Base-by-base conservation (phyloP, 306 rosid genomes). In the Vigna nakashimae region DNA sequence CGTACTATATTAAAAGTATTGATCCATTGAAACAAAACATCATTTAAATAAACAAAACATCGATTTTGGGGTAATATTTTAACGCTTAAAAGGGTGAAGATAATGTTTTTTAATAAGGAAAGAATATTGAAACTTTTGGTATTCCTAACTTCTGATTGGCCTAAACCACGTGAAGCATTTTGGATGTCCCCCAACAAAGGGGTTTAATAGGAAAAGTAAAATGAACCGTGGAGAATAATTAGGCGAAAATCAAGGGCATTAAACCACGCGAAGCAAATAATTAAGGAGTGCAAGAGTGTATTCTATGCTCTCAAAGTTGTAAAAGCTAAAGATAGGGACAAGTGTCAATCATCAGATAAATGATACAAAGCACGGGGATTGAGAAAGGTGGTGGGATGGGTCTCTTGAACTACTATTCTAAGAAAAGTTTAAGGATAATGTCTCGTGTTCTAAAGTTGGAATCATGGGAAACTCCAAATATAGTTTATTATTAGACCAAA, bases 301-400 rank as follows among this genome's bases (percentile, higher is more conserved):
- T 57, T n/a, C 38, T 30, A 28, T 36, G 18, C 34, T 51, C 45
- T 71, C 9, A 5, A 53, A 20, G 22, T 26, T 22, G 8, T 72
- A 75, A 70, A 80, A 48, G 65, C 32, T 55, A 48, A 65, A 22
- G 49, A 51, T 17, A 28, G 56, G 77, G 79, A 74, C 90, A 76
- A 67, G 86, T 84, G 88, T 81, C 84, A 81, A 84, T 84, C 68
- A 81, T 84, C 84, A 75, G 66, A 79, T 16, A 49, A 77, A 80
- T 75, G 73, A 85, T 78, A 32, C 34, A 49, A 36, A 32, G 32
- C 50, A 4, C 52, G 6, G 30, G 6, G 52, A 65, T 20, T 20
- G 30, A 40, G 16, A 65, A 40, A 5, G 20, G 51, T 65, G 34
- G 34, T 18, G 17, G 30, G 34, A 40, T 18, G 14, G 34, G 34